Evolutionary conservation across 2,329 filamentous ascomycete genomes (phyloP).

Genomic region (Colletotrichum siamense): DNA sequence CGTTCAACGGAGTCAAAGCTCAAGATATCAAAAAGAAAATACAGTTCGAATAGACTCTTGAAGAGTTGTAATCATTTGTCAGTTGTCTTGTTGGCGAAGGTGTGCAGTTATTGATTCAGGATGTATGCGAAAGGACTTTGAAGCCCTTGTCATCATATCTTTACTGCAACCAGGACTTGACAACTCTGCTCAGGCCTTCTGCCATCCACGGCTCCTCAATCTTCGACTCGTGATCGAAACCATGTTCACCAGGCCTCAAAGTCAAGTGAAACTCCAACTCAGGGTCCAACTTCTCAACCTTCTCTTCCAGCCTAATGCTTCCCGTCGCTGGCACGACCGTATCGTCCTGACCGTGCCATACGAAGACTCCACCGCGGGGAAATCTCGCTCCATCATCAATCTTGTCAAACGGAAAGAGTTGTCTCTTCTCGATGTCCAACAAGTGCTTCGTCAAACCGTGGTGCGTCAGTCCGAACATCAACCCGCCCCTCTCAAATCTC

Average conservation of each 20-base stretch:
- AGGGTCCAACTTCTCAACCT: neutral
- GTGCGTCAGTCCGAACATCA: neutral
- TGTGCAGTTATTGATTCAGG: neutral
- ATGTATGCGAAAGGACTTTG: fast-evolving
- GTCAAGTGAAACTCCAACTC: neutral
- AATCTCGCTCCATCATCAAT: neutral
- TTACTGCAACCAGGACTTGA: neutral
- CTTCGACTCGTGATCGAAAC: neutral
- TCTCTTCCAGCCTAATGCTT: neutral
- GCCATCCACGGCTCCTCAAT: conserved; percentile 4
- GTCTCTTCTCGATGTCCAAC: neutral
- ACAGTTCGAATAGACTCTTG: neutral
- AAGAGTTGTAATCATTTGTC: neutral
- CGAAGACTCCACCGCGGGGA: conserved; percentile 2
- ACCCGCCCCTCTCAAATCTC: neutral
- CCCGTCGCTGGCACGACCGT: neutral
- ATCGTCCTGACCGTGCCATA: conserved; percentile 2
- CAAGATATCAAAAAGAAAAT: neutral
- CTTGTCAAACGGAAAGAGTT: neutral
- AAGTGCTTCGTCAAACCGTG: neutral
- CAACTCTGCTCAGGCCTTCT: neutral
- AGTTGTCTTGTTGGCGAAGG: fast-evolving
- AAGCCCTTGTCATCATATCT: fast-evolving
- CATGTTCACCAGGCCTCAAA: neutral
- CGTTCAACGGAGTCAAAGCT: neutral